Conservation (phyloP, 176 grass and related monocot genomes). For the Areca catechu region DNA sequence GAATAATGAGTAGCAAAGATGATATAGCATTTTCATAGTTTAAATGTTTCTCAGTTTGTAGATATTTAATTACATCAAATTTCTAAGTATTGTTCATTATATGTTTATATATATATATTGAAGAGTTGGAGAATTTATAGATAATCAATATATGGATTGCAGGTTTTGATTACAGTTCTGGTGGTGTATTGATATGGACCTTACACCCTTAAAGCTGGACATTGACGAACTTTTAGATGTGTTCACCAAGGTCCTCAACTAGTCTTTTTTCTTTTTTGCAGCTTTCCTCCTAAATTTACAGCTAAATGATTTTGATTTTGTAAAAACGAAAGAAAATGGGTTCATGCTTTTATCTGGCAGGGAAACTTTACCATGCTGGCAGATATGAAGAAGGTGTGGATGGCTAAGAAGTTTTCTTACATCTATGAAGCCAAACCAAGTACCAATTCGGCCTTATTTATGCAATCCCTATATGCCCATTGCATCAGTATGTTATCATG, state of each 20-base stretch:
- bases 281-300: background rate
- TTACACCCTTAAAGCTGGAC: conserved; percentile 69
- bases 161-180: too few species aligned
- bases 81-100: too few species aligned
- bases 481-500: conserved; percentile 35
- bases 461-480: conserved; percentile 77
- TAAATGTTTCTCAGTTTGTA: too few species aligned
- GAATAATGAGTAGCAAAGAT: too few species aligned
- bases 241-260: conserved; percentile 36
- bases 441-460: conserved; percentile 60
- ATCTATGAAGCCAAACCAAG: conserved; percentile 64
- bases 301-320: too few species aligned
- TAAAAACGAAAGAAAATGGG: too few species aligned
- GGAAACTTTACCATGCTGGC: conserved; percentile 31
- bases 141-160: too few species aligned
- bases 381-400: conserved; percentile 68
- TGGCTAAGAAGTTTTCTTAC: conserved; percentile 67
- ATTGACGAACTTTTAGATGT: conserved; percentile 66
- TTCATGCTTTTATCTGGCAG: conserved; percentile 22
- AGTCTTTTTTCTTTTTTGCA: background rate
- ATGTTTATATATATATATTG: too few species aligned
- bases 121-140: too few species aligned
- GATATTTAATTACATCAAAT: too few species aligned
- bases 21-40: too few species aligned
- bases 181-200: conserved; percentile 33